Conservation (phyloP, 2,329 filamentous ascomycete genomes). For the Aspergillus flavus region DNA sequence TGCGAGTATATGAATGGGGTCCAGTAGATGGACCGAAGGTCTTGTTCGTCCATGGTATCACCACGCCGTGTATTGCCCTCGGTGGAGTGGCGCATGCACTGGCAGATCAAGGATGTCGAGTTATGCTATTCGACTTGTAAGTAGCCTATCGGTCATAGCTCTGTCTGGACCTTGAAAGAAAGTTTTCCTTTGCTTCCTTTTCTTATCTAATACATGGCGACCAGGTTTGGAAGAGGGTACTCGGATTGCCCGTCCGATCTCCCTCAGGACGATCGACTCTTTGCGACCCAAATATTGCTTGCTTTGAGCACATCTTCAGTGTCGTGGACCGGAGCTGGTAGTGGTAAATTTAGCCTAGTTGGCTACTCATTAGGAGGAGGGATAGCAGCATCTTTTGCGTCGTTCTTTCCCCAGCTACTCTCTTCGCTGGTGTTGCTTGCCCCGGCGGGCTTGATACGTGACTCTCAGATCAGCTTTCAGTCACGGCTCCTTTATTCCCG, state of each 20-base stretch:
- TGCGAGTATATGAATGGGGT: slow-evolving; percentile 80
- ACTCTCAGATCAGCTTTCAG: slow-evolving; percentile 61
- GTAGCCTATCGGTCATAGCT: slow-evolving; percentile 5
- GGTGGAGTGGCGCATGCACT: slow-evolving; percentile 68
- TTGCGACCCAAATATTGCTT: slow-evolving; percentile 71
- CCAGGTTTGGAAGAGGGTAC: slow-evolving; percentile 68
- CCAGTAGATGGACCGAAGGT: slow-evolving; percentile 71
- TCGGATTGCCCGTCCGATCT: slow-evolving; percentile 69
- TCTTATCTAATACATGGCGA: slow-evolving; percentile 5
- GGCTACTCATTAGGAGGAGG: slow-evolving; percentile 83
- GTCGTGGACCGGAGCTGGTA: slow-evolving; percentile 60
- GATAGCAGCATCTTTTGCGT: slow-evolving; percentile 69
- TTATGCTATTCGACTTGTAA: slow-evolving; percentile 73
- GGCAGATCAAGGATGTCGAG: slow-evolving; percentile 67
- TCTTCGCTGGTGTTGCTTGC: slow-evolving; percentile 74
- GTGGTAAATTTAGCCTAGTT: slow-evolving; percentile 66
- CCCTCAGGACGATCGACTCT: slow-evolving; percentile 73
- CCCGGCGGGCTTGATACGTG: slow-evolving; percentile 74
- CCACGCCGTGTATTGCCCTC: slow-evolving; percentile 72
- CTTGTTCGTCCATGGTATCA: slow-evolving; percentile 78
- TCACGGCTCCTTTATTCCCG: slow-evolving; percentile 66
- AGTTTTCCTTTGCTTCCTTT: background rate
- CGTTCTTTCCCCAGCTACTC: slow-evolving; percentile 69
- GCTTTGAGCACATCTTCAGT: slow-evolving; percentile 71
- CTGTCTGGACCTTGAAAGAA: background rate